Conservation (phyloP, 2,329 filamentous ascomycete species). For the Zasmidium angulare region DNA sequence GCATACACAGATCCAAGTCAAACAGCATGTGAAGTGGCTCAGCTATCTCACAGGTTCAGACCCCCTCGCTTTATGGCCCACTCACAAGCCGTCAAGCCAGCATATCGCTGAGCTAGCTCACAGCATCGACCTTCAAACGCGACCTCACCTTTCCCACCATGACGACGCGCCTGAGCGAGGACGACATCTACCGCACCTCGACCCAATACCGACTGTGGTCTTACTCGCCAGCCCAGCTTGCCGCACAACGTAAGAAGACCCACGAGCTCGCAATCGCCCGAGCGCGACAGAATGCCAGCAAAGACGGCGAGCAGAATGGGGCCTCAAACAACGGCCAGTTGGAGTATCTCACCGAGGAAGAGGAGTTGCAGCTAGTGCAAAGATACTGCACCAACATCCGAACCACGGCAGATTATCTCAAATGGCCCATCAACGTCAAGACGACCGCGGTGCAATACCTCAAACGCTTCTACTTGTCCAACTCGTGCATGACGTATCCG, state of each 20-base stretch:
- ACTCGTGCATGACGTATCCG: constrained; percentile 94
- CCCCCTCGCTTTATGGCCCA: neutral
- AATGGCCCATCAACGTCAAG: constrained; percentile 61
- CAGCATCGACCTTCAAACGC: neutral
- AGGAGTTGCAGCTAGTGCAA: constrained; percentile 78
- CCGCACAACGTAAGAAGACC: constrained; percentile 71
- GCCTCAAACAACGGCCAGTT: constrained; percentile 46
- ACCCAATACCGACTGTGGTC: constrained; percentile 94
- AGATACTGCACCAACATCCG: constrained; percentile 65
- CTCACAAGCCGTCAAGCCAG: neutral
- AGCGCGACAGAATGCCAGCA: constrained; percentile 51
- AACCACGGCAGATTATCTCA: constrained; percentile 57
- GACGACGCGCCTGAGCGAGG: constrained; percentile 65
- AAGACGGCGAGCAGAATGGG: constrained; percentile 44
- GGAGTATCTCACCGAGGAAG: constrained; percentile 78
- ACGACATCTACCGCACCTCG: constrained; percentile 84
- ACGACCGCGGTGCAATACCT: constrained; percentile 86
- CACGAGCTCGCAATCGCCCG: constrained; percentile 75
- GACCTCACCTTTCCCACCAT: constrained; percentile 11
- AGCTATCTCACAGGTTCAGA: no score
- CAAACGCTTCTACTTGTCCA: constrained; percentile 91
- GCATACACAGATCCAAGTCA: neutral
- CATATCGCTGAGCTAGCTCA: neutral
- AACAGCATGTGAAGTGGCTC: neutral
- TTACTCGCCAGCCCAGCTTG: constrained; percentile 72